phyloP scores from a whole-genome alignment of 768 basidiomycete genomes.

The Amyloporia xantha region DNA sequence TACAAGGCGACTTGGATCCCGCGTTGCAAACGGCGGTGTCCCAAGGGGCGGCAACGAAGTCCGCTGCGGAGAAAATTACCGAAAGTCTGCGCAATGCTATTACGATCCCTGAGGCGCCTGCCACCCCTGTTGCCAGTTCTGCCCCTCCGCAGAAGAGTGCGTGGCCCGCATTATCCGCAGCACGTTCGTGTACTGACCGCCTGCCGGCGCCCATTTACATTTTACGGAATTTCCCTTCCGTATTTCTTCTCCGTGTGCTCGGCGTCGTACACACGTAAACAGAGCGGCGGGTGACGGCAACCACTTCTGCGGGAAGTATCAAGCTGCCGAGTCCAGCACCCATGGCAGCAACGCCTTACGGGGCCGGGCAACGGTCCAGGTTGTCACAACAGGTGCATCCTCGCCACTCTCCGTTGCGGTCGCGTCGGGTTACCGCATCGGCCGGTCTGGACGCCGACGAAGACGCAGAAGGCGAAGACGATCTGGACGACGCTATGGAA shows the following conservation, averaged over 20 bases:
- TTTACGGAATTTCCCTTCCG: neutral
- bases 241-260: neutral
- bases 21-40: conserved; percentile 24
- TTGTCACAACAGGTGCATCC: conserved; percentile 22
- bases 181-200: neutral
- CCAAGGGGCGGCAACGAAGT: conserved; percentile 21
- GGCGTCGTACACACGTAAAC: neutral
- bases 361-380: conserved; percentile 19
- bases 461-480: conserved; percentile 30
- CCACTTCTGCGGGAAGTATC: conserved; percentile 21
- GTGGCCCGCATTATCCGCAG: neutral
- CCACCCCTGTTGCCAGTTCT: conserved; percentile 9
- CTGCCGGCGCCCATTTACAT: neutral
- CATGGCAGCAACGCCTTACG: conserved; percentile 12
- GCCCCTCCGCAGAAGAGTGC: conserved; percentile 7
- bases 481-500: conserved; percentile 30
- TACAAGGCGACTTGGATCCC: conserved; percentile 38
- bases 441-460: conserved; percentile 24
- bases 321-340: conserved; percentile 31
- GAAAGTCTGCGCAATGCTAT: conserved; percentile 32
- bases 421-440: conserved; percentile 19
- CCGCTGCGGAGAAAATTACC: conserved; percentile 34
- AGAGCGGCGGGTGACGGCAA: conserved; percentile 15
- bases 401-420: conserved; percentile 17
- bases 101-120: conserved; percentile 19